Base-by-base conservation (phyloP, 257 asterid species). In the Ophiorrhiza pumila region DNA sequence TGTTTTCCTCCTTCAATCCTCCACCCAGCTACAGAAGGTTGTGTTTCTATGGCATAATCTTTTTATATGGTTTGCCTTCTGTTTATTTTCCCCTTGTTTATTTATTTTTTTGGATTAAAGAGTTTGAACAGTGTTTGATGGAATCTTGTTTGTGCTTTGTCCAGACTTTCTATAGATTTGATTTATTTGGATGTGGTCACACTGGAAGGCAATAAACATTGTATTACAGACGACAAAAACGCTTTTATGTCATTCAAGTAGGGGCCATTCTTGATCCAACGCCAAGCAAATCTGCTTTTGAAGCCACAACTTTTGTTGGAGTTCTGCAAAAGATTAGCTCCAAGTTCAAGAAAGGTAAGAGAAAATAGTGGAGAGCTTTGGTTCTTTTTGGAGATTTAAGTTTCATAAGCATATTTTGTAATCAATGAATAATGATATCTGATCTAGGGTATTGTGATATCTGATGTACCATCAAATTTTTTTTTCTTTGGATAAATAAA, bases 1-100 rank as follows among this genome's bases (percentile, higher is more conserved):
- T 92, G 74, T 92, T 87, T 86, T 95, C 99, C 74, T 87, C 98
- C 64, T 90, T 95, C 74, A 95, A 95, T 80, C 98, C 94, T 77
- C 98, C 99, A 73, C 99, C 99, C 63, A 83, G 93, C 90, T 81
- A 86, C 84, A 84, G 99, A 89, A 95, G 99, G 99, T 95, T 75
- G 83, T 72, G 39, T 55, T 59, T 71, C n/a, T n/a, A n/a, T 58
- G 62, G 18, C 31, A n/a, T n/a, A n/a, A n/a, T n/a, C n/a, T n/a
- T n/a, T n/a, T 22, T 49, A 9, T 39, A 14, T 5, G n/a, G n/a
- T n/a, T n/a, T n/a, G n/a, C n/a, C n/a, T n/a, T n/a, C n/a, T n/a
- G n/a, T n/a, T n/a, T n/a, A n/a, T n/a, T n/a, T n/a, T 5, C 20
- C 5, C 0, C 13, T 65, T 76, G 50, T 14, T 37, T 41, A 68